Percentiles rank a stretch among this genome's conserved stretches.
Conservation (phyloP, 257 asterid genomes). For the Eucommia ulmoides region DNA sequence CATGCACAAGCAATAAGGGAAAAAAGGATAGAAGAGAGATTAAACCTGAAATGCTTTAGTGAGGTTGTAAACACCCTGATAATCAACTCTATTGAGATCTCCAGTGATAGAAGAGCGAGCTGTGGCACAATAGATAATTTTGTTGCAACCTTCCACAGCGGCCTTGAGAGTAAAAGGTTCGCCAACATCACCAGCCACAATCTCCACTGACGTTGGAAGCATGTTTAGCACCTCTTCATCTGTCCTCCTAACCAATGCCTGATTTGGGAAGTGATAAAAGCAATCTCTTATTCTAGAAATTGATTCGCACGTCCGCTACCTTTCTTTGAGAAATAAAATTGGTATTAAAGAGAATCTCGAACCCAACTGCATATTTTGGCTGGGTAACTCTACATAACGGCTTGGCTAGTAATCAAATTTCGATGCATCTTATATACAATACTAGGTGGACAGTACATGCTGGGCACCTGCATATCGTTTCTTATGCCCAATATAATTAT, state of each 20-base stretch:
- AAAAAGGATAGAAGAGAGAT: background rate
- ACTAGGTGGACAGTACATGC: too few relatives aligned
- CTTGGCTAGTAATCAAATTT: too few relatives aligned
- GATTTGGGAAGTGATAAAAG: slow-evolving; percentile 13
- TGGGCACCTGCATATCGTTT: too few relatives aligned
- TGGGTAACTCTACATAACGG: too few relatives aligned
- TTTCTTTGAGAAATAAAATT: too few relatives aligned
- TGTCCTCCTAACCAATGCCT: slow-evolving; percentile 82
- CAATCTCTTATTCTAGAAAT: too few relatives aligned
- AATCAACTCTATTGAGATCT: slow-evolving; percentile 86
- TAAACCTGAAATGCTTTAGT: slow-evolving; percentile 90
- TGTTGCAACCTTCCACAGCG: slow-evolving; percentile 84
- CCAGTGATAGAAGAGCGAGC: slow-evolving; percentile 93
- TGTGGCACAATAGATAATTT: slow-evolving; percentile 88
- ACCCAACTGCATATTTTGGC: too few relatives aligned
- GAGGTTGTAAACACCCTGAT: slow-evolving; percentile 83
- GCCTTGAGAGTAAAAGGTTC: slow-evolving; percentile 59
- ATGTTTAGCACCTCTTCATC: slow-evolving; percentile 64
- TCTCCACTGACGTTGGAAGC: slow-evolving; percentile 88
- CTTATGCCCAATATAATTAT: too few relatives aligned
- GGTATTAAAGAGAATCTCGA: too few relatives aligned
- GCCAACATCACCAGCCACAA: slow-evolving; percentile 87
- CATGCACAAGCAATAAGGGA: background rate
- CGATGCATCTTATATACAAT: too few relatives aligned
- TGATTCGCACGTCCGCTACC: too few relatives aligned